These are phyloP conservation scores for Penicillium sp. DNA, from an alignment of 2,329 filamentous ascomycete species.

Conservation along the genomic window DNA sequence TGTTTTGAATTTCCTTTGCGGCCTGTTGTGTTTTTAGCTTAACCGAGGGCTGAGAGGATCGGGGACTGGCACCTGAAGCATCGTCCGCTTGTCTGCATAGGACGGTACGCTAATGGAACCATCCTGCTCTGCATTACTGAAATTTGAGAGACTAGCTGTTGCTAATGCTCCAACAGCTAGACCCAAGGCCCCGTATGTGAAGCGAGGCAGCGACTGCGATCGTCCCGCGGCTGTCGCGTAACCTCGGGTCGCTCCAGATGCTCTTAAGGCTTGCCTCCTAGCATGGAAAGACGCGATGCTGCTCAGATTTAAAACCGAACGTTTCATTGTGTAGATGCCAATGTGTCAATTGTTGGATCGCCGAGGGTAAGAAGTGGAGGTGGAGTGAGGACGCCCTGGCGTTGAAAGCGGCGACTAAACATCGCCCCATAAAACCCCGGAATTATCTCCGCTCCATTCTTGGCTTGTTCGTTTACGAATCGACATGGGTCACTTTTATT, in stretches of 20 bases:
- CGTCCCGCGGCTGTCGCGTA: not conserved
- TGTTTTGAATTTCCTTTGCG: constrained; percentile 22
- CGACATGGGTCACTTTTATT: too few relatives aligned
- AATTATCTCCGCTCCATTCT: not conserved
- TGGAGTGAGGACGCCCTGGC: too few relatives aligned
- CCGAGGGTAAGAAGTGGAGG: not conserved
- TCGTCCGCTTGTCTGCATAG: not conserved
- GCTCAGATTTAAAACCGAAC: not conserved
- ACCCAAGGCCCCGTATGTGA: not conserved
- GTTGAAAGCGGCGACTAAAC: too few relatives aligned
- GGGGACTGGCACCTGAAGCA: not conserved
- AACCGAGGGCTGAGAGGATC: not conserved
- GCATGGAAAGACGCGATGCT: not conserved
- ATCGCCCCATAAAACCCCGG: not conserved
- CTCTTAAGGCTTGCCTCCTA: not conserved
- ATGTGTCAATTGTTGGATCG: not conserved
- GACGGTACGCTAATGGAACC: not conserved
- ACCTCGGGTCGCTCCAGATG: not conserved
- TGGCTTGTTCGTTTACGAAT: too few relatives aligned
- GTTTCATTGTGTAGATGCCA: not conserved
- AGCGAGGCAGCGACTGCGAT: not conserved
- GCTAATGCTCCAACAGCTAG: not conserved
- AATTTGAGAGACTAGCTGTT: not conserved
- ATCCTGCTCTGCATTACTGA: not conserved
- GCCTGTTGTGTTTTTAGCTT: constrained; percentile 40